Base-by-base conservation (phyloP, 768 basidiomycete genomes). In the Boletus patriciae region DNA sequence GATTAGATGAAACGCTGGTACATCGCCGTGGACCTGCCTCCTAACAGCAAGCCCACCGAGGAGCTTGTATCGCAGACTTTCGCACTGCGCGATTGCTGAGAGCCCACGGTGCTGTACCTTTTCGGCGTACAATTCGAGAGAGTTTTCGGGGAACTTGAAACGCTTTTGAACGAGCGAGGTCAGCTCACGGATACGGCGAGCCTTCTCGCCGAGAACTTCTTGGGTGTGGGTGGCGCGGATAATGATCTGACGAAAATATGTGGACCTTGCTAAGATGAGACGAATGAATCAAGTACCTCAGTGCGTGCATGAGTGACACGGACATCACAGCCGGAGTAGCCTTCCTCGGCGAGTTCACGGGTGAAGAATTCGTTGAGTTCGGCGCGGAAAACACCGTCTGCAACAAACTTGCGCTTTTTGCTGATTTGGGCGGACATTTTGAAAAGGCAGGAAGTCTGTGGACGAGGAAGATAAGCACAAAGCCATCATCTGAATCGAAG, bases 321-420 rank as follows among this genome's bases (percentile, higher is more conserved):
- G 75, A 99, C 97, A 78, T 99, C 97, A 76, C 97, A 99, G 53
- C 97, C 97, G 78, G 97, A 98, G 85, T 98, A 99, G 66, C 96
- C 96, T 78, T 99, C 97, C 78, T 95, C 95, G 52, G 97, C 92
- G 68, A 98, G 91, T 78, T 98, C 96, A 66, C 94, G 88, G 58
- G 87, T 92, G 77, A 98, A 97, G 84, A 99, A 98, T 78, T 99
- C 97, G 73, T 93, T 93, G 75, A 99, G 85, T 79, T 99, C 97
- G 65, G 97, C 97, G 74, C 93, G 94, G 85, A 95, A 96, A 55
- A 98, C 95, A 87, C 95, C 95, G 73, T 97, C 95, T 54, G 94
- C 94, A 70, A 96, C 91, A 70, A 96, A 95, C 85, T 94, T 98
- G 82, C 94, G 87, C 83, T 95, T 96, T 81, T 98, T 97, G 83